A percentile compares a stretch with the other conserved stretches of the same genome.
These are phyloP conservation scores for Tricholoma bakamatsutake DNA, from an alignment of 768 basidiomycete species.

Conservation along the genomic window DNA sequence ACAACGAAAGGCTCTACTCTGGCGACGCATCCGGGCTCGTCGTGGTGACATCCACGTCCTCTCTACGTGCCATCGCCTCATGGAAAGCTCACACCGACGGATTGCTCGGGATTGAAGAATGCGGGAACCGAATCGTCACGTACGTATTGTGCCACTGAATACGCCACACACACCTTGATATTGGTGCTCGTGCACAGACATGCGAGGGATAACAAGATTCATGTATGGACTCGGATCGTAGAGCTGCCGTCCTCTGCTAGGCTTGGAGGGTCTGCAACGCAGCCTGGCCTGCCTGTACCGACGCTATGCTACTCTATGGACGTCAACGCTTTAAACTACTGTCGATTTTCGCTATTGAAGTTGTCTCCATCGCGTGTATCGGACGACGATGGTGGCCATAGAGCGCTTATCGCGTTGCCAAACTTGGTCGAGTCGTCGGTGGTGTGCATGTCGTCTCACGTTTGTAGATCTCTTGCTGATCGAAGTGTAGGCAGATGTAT, in stretches of 20 bases:
- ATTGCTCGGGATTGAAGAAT: conserved; percentile 76
- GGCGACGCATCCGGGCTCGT: conserved; percentile 80
- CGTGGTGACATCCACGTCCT: conserved; percentile 67
- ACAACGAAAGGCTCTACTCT: conserved; percentile 81
- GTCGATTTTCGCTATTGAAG: conserved; percentile 71
- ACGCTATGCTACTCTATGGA: conserved; percentile 64
- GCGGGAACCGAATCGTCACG: conserved; percentile 66
- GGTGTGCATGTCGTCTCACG: conserved; percentile 32
- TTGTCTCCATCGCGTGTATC: conserved; percentile 6
- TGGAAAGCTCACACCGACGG: conserved; percentile 82
- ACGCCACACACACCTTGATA: too few species aligned
- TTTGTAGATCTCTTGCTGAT: background rate
- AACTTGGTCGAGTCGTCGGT: conserved; percentile 85
- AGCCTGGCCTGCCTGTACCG: conserved; percentile 45
- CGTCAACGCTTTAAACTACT: conserved; percentile 92
- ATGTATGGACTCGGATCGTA: conserved; percentile 58
- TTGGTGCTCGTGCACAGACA: conserved; percentile 41
- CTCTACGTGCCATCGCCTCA: conserved; percentile 62
- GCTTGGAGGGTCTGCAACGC: conserved; percentile 53
- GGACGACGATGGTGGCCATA: conserved; percentile 8
- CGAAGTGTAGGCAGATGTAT: conserved; percentile 76
- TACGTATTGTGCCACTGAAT: conserved; percentile 33
- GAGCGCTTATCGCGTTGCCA: conserved; percentile 71
- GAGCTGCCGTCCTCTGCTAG: conserved; percentile 36
- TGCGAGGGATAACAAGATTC: conserved; percentile 80